Base-by-base conservation (phyloP, 148 eudicot genomes). In the Drosera capensis region DNA sequence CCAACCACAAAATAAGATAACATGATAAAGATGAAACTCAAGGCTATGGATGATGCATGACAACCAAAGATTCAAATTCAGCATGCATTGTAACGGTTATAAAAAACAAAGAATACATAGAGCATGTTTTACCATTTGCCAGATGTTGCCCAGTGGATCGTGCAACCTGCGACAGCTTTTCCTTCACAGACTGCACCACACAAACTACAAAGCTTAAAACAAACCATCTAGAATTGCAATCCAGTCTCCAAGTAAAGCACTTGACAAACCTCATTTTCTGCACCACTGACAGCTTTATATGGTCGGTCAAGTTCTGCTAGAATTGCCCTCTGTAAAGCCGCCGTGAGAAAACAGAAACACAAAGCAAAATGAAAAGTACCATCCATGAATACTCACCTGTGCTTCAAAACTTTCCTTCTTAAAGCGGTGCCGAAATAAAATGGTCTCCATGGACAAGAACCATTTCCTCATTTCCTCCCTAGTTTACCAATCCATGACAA, bases 391-490 rank as follows among this genome's bases (percentile, higher is more conserved):
- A 26, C 46, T 30, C 53, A 84, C 97, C 79, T 75, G 84, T 20
- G 65, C 71, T 22, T 83, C 87, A 29, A 50, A 25, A 68, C 62
- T 55, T 66, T 70, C 56, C 23, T 7, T 50, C 71, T 59, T 73
- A 52, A 75, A 90, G 13, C 93, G 78, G 44, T 73, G 69, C 26
- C 95, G 79, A 49, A 84, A 90, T 20, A 88, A 73, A 17, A 73
- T 71, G 13, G 81, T 78, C 59, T 88, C 97, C 80, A 77, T 88
- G 7, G 92, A 78, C 63, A 88, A 75, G 63, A 88, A 80, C 97
- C 97, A 83, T 46, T 75, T 80, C 34, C 92, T 73, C 50, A 88
- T 51, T 43, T 83, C 96, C 71, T 88, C 97, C 57, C 92, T 83
- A 37, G 8, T 34, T 41, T 20, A 49, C 48, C n/a, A n/a, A n/a